These are phyloP conservation scores for Cystobasidium pallidum DNA, from an alignment of 1,284 basidiomycete genomes.

Conservation along the genomic window DNA sequence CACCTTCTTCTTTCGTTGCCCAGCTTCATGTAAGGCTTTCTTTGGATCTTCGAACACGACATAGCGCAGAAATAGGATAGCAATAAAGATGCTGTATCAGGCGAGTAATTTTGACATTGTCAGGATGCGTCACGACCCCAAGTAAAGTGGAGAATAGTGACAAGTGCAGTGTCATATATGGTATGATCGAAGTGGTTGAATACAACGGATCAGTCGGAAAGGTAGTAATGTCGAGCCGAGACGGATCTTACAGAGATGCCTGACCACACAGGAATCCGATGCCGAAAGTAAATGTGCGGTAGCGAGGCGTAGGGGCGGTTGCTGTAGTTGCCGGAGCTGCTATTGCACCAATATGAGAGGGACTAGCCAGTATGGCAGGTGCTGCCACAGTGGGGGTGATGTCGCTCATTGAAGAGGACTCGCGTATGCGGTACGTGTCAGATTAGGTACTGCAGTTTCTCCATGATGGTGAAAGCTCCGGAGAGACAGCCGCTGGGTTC, in stretches of 20 bases:
- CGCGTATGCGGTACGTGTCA: no score
- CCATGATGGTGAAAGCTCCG: neutral
- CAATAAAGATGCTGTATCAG: slow-evolving; percentile 56
- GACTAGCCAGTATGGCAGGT: neutral
- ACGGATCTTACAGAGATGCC: slow-evolving; percentile 17
- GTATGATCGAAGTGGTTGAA: slow-evolving; percentile 8
- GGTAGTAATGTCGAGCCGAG: neutral
- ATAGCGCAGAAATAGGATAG: slow-evolving; percentile 61
- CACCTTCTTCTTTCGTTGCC: slow-evolving; percentile 47
- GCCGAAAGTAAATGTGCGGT: slow-evolving; percentile 30
- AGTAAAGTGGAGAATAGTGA: neutral
- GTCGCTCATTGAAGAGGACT: slow-evolving; percentile 39
- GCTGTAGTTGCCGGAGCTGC: slow-evolving; percentile 58
- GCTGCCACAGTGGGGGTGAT: neutral
- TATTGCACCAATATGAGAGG: neutral
- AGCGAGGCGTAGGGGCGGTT: slow-evolving; percentile 42
- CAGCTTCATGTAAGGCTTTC: slow-evolving; percentile 20
- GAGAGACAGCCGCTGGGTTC: neutral
- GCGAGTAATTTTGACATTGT: no score
- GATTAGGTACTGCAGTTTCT: neutral
- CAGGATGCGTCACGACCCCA: no score
- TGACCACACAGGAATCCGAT: slow-evolving; percentile 33
- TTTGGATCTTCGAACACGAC: slow-evolving; percentile 61
- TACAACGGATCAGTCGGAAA: neutral
- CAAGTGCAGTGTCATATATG: neutral